These are phyloP conservation scores for Candida sonorensis DNA, from an alignment of 805 yeast species.

Conservation along the genomic window DNA sequence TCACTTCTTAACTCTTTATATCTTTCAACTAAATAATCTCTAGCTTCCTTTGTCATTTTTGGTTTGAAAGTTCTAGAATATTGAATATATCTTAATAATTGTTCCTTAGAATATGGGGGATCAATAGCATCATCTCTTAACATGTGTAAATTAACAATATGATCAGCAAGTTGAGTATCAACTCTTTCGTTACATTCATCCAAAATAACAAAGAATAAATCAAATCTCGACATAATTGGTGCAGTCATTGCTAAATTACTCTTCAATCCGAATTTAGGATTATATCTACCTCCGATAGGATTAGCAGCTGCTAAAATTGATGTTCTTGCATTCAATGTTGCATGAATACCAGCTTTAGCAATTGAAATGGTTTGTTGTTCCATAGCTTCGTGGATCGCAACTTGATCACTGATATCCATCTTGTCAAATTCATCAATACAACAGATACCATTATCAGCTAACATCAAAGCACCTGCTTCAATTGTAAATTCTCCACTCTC, in stretches of 20 bases:
- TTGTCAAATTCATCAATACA: conserved; percentile 98
- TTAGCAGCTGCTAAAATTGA: conserved; percentile 98
- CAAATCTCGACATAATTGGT: conserved; percentile 98
- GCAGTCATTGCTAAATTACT: conserved; percentile 93
- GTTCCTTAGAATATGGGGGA: conserved; percentile 86
- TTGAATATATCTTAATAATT: conserved; percentile 77
- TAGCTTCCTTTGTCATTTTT: conserved; percentile 71
- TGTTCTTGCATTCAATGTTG: conserved; percentile 93
- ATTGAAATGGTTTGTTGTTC: conserved; percentile 98
- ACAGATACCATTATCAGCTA: conserved; percentile 97
- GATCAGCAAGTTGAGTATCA: conserved; percentile 85
- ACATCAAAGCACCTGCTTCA: conserved; percentile 97
- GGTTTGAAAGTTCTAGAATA: conserved; percentile 95
- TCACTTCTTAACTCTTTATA: conserved; percentile 83
- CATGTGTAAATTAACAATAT: conserved; percentile 91
- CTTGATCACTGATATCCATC: conserved; percentile 94
- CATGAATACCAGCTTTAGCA: conserved; percentile 98
- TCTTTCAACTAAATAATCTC: conserved; percentile 65
- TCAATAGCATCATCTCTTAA: conserved; percentile 80
- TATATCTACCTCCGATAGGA: conserved; percentile 95
- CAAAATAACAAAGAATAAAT: conserved; percentile 85
- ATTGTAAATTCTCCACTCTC: conserved; percentile 96
- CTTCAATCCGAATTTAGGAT: conserved; percentile 75
- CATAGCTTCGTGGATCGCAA: conserved; percentile 99
- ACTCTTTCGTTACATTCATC: conserved; percentile 91